Conservation (phyloP, 2,329 filamentous ascomycete species). For the Fusarium guadeloupense region DNA sequence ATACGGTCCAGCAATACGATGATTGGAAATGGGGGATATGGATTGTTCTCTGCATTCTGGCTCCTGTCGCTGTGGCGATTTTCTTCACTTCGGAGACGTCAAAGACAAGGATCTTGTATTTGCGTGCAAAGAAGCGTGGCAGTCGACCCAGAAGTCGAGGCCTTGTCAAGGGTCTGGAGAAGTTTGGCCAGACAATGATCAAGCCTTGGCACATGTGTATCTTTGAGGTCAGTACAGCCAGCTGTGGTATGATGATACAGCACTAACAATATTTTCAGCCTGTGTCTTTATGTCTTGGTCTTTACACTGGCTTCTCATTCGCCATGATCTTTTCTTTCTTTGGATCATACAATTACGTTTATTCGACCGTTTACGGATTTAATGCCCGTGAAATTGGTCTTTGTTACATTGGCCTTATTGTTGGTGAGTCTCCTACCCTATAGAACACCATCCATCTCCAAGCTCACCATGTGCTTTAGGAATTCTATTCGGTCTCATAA, state of each 20-base stretch:
- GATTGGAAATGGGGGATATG: constrained; percentile 10
- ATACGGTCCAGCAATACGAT: constrained; percentile 2
- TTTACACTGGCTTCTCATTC: constrained; percentile 11
- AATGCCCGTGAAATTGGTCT: constrained; percentile 2
- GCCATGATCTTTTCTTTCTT: constrained; percentile 26
- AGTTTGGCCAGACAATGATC: constrained; percentile 1
- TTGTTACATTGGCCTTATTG: constrained; percentile 13
- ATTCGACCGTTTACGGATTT: constrained; percentile 4
- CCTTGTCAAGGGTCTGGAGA: neutral
- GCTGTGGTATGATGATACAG: accelerated
- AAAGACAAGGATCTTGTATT: neutral
- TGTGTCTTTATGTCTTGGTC: neutral
- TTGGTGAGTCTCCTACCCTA: neutral
- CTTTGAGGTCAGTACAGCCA: neutral
- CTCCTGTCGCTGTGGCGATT: constrained; percentile 5
- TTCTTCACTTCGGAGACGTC: constrained; percentile 10
- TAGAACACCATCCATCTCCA: neutral
- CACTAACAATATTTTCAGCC: neutral
- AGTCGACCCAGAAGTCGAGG: neutral
- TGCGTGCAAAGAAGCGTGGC: neutral
- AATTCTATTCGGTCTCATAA: constrained; percentile 3
- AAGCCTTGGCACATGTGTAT: constrained; percentile 20
- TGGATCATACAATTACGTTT: constrained; percentile 1
- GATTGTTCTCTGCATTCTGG: constrained; percentile 7
- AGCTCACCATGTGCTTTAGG: neutral